phyloP scores from a whole-genome alignment of 164 flowering plant genomes.

The Buxus sempervirens region DNA sequence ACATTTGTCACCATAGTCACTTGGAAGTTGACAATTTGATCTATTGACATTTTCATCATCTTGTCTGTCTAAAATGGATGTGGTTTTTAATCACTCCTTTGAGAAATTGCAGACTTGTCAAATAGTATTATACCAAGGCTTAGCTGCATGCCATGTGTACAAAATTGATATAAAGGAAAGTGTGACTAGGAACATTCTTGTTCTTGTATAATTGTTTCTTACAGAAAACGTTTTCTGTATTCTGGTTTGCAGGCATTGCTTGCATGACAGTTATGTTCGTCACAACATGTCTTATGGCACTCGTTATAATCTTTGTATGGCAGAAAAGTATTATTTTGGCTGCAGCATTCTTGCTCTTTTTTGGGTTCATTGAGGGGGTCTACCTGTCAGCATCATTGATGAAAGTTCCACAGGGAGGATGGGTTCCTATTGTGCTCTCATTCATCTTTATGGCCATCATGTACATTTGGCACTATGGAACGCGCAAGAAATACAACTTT shows the following conservation, averaged over 20 bases:
- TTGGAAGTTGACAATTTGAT: neutral
- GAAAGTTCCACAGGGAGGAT: constrained; percentile 85
- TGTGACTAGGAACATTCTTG: no score
- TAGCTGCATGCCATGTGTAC: no score
- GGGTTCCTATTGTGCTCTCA: constrained; percentile 78
- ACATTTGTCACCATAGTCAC: neutral
- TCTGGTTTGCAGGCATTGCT: constrained; percentile 61
- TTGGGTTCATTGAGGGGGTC: constrained; percentile 59
- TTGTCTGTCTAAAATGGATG: neutral
- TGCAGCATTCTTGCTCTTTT: constrained; percentile 52
- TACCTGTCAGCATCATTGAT: constrained; percentile 65
- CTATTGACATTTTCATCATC: neutral
- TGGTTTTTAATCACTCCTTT: no score
- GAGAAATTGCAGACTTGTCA: no score
- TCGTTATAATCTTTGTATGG: constrained; percentile 77
- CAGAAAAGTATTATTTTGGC: constrained; percentile 52
- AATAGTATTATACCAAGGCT: no score
- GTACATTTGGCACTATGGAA: constrained; percentile 87
- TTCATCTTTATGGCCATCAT: constrained; percentile 60
- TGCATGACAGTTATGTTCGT: constrained; percentile 81
- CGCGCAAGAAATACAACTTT: constrained; percentile 67
- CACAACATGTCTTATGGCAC: constrained; percentile 81
- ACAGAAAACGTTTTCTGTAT: neutral
- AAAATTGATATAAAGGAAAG: no score
- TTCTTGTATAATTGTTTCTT: neutral